Evolutionary conservation across 177 flowering plant species (phyloP).

Genomic region (Viscum album): DNA sequence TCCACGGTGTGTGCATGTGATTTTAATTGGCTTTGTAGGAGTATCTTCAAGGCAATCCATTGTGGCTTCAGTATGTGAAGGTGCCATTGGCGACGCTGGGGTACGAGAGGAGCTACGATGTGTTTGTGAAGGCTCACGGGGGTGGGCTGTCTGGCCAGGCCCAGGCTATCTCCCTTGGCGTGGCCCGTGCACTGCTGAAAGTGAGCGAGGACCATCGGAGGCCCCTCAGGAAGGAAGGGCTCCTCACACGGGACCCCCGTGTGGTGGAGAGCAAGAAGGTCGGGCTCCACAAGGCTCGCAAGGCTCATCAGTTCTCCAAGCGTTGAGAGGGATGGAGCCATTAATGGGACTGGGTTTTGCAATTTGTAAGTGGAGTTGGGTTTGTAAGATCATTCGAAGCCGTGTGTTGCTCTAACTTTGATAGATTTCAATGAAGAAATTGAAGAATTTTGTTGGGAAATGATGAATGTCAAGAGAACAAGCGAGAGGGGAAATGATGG

Average conservation of each 20-base stretch:
- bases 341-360: no score
- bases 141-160: constrained; percentile 98
- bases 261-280: constrained; percentile 93
- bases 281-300: constrained; percentile 89
- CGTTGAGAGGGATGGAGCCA: constrained; percentile 50
- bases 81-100: constrained; percentile 69
- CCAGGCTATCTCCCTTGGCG: constrained; percentile 86
- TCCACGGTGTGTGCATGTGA: no score
- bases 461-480: no score
- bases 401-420: no score
- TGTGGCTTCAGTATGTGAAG: constrained; percentile 78
- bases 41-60: constrained; percentile 90
- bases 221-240: constrained; percentile 68
- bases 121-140: constrained; percentile 92
- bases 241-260: constrained; percentile 81
- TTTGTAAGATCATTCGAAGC: no score
- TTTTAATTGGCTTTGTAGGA: no score
- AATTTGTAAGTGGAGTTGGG: no score
- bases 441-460: no score
- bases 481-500: no score
- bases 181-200: constrained; percentile 87
- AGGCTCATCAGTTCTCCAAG: constrained; percentile 86
- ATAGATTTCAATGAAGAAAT: no score
- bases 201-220: constrained; percentile 56
- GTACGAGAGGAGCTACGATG: constrained; percentile 68